Evolutionary conservation across 768 basidiomycete genomes (phyloP), one percentile per base, ranked within the genome.

Genomic region (Boletus rubescentipes): DNA sequence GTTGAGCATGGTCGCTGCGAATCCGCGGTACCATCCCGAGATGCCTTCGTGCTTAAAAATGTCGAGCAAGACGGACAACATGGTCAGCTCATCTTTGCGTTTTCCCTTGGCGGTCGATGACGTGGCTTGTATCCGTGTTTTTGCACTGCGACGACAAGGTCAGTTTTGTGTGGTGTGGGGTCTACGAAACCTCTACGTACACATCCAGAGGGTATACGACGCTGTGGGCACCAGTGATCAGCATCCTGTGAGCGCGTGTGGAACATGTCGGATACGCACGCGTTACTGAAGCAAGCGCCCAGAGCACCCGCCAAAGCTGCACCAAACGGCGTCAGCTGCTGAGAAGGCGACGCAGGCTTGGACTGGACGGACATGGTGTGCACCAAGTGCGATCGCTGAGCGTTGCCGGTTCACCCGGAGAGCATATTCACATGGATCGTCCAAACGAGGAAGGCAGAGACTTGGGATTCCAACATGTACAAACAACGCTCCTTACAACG

Each of bases 1-100:
- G 72, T 97, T 98, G 61, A 98, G 75, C 96, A 98, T 98, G 38
- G 91, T 98, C 21, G 97, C 97, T 34, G 85, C 80, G 69, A 98
- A 99, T 2, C 97, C 97, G 40, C 86, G 81, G 73, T 96, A 99
- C 67, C 85, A 85, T 0, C 94, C 97, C 5, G 65, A 51, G 49
- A 97, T 58, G 1, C 97, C 96, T 58, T 98, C 93, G 54, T 85
- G 83, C 61, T 79, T 81, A 66, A 91, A 78, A 55, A 98, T 87
- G 64, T 79, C 77, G 47, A 84, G 57, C 35, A 98, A 69, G 47
- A 95, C 77, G 20, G 78, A 69, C 37, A 86, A 63, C 74, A 94
- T 81, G 4, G 84, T 83, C 47, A 73, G 67, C 42, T 73, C 72
- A 41, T 77, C 74, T 41, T 77, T 77, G 57, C 76, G 78, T 64